phyloP scores from a whole-genome alignment of 768 basidiomycete species.

The Pleurotus tuoliensis region DNA sequence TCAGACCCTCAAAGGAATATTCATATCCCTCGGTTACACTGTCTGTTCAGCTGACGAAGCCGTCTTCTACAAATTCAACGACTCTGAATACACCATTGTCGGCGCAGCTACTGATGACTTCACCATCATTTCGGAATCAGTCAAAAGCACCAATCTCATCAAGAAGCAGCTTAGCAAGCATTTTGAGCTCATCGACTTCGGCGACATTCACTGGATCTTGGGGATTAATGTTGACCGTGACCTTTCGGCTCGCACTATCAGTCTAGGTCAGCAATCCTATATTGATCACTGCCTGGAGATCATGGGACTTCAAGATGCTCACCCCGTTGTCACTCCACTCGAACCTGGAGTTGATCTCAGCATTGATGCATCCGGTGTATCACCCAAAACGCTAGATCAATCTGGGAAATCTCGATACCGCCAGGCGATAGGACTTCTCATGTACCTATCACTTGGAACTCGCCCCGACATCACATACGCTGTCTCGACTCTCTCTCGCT shows the following conservation, averaged over 20 bases:
- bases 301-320: not conserved
- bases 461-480: conserved; percentile 27
- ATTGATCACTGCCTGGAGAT: not conserved
- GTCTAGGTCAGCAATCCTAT: not conserved
- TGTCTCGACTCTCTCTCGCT: conserved; percentile 18
- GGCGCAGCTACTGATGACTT: no score
- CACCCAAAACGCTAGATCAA: not conserved
- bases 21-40: no score
- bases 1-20: no score
- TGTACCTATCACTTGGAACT: conserved; percentile 22
- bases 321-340: not conserved
- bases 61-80: no score
- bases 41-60: no score
- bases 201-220: no score
- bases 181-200: no score
- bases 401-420: conserved; percentile 14
- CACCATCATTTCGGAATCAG: no score
- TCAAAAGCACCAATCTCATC: no score
- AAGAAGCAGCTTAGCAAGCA: no score
- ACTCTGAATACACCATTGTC: no score
- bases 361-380: not conserved
- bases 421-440: conserved; percentile 23
- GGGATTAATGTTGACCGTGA: no score
- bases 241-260: not conserved
- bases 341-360: not conserved